Base-by-base conservation (phyloP, 1,284 basidiomycete species). In the Trametes polyzona region DNA sequence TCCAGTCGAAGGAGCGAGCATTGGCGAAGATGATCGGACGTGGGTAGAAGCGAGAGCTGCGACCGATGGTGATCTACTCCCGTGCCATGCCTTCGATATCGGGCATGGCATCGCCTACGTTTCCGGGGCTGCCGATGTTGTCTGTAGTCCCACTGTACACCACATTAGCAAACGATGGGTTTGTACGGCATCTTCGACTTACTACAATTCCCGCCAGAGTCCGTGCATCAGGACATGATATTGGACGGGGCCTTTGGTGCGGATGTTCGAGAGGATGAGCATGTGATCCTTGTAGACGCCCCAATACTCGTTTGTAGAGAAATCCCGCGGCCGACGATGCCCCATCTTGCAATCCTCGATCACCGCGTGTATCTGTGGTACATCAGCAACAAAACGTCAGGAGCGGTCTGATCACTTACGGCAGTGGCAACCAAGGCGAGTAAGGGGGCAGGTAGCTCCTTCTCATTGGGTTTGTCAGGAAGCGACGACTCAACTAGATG, bases 401-500 rank as follows among this genome's bases (percentile, higher is more conserved):
- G 11, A 52, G 8, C n/a, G n/a, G n/a, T n/a, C 11, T 16, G 12
- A 11, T n/a, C n/a, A 32, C 52, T 16, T 47, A 52, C 55, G 17
- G 37, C 42, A 1, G 55, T 57, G 11, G 55, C 19, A 10, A 42
- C 35, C 9, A 57, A 32, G 4, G 55, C 55, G 1, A 57, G 35
- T 50, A 57, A 32, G 3, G 49, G 12, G 0, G 50, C 50, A 2
- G 55, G 55, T 16, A 57, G 30, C 44, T 57, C 55, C 48, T 52
- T 52, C 55, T 52, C 50, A 4, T 52, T 36, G 8, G 42, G 49
- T 19, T 46, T 24, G 3, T 47, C 49, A 2, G 44, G 36, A 5
- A 41, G 11, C 1, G 37, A 26, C 0, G 52, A 54, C 4, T 19
- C 10, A 24, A 47, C 52, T 12, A 27, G 10, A 6, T 29, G 14